Percentiles rank a stretch among this genome's conserved stretches.
Evolutionary conservation across 371 early-diverging fungal species (phyloP).

Genomic region (Phascolomyces articulosus): DNA sequence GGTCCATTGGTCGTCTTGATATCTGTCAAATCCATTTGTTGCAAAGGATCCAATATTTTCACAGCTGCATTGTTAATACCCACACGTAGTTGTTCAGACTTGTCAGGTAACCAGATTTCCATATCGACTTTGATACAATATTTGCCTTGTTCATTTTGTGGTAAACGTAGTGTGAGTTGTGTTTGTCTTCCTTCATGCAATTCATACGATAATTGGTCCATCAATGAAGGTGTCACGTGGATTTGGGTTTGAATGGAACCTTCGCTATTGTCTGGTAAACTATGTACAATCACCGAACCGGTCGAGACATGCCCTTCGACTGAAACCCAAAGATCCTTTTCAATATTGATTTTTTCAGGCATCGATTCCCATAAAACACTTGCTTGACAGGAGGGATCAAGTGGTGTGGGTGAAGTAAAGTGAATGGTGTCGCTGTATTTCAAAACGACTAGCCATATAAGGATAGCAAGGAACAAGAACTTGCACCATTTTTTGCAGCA

Average conservation of each 20-base stretch:
- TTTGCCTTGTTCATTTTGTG: neutral
- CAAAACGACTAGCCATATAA: constrained; percentile 19
- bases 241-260: constrained; percentile 17
- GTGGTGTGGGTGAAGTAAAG: neutral
- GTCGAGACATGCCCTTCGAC: constrained; percentile 15
- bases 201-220: constrained; percentile 8
- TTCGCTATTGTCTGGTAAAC: constrained; percentile 1
- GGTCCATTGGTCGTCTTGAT: constrained; percentile 5
- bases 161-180: constrained; percentile 11
- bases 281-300: constrained; percentile 18
- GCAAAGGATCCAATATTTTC: constrained; percentile 4
- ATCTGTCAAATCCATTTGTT: constrained; percentile 7
- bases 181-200: constrained; percentile 13
- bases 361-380: constrained; percentile 18
- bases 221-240: constrained; percentile 8
- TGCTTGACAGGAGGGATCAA: constrained; percentile 8
- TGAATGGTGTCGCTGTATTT: constrained; percentile 20
- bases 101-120: constrained; percentile 24
- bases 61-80: constrained; percentile 13
- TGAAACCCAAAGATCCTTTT: constrained; percentile 14
- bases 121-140: constrained; percentile 12
- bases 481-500: constrained; percentile 29
- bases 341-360: constrained; percentile 12
- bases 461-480: constrained; percentile 18
- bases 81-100: constrained; percentile 11